Evolutionary conservation across 805 yeast genomes (phyloP), one percentile per base, ranked within the genome.

Genomic region (Scheffersomyces coipomensis): DNA sequence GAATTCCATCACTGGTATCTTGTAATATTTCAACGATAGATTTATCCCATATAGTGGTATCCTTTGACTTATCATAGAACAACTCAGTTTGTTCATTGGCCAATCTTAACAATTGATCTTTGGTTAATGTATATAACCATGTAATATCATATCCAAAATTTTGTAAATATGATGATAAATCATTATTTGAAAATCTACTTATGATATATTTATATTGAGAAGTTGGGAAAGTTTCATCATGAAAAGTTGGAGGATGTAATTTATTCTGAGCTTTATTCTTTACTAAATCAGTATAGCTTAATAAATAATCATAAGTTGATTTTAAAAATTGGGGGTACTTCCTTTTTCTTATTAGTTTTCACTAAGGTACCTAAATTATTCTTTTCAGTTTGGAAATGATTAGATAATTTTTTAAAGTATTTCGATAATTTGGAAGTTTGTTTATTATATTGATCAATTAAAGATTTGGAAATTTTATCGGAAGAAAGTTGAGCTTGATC

Each of bases 1-100:
- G 40, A 6, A 48, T 19, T 3, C 40, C 41, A 6, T 39, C 37
- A 18, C 44, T 34, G 4, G 51, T 27, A 26, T 48, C 54, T 25
- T 19, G 29, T 15, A 49, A 39, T 6, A 47, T 35, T 4, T 49
- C 54, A 12, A 32, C 34, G 15, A 51, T 39, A 3, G 52, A 43
- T 30, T 39, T 50, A 18, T 48, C 54, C 54, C 54, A 51, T 13
- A 27, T 27, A 15, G 18, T 13, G 4, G 7, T 27, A 27, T 27
- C 30, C 26, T 41, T 41, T 9, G 35, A 22, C 8, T 38, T 35
- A 17, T 31, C 30, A 29, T 36, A 21, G 42, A 70, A 68, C 57
- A 72, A 57, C 36, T 52, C 48, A 1, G 77, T 65, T 44, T 72
- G 73, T 24, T 62, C 56, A 43, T 68, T 68, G 7, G 76, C 76